Percentiles rank a stretch among this genome's conserved stretches.
phyloP scores from a whole-genome alignment of 495 filamentous ascomycete genomes.

The Penicillium bovifimosum region DNA sequence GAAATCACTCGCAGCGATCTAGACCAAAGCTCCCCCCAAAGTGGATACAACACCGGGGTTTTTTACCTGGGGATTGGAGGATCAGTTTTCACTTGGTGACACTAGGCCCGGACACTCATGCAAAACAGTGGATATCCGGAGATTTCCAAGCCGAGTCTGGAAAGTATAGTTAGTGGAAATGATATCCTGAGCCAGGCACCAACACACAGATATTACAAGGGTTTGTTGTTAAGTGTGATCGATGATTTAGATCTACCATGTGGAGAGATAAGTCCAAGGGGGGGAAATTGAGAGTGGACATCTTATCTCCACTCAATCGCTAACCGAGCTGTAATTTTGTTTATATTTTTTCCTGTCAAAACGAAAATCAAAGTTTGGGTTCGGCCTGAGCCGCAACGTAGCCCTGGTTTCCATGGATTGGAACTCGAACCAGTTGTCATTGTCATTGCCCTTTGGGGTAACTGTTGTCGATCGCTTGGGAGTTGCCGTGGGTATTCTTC shows the following conservation, averaged over 20 bases:
- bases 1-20: background rate
- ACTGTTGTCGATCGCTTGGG: conserved; percentile 19
- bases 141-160: no score
- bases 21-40: background rate
- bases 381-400: conserved; percentile 21
- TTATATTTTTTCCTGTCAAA: background rate
- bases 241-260: background rate
- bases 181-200: background rate
- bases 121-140: background rate
- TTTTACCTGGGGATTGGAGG: background rate
- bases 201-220: no score
- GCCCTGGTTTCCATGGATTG: background rate
- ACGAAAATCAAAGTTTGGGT: conserved; percentile 16
- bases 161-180: no score
- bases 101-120: background rate
- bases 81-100: background rate
- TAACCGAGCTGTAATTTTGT: conserved; percentile 3
- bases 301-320: conserved; percentile 1
- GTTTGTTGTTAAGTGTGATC: no score
- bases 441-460: no score
- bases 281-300: background rate
- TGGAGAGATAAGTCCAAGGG: background rate
- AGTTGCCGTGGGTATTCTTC: background rate
- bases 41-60: background rate
- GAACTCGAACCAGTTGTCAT: background rate